These are phyloP conservation scores for Penicillium salamii DNA, from an alignment of 495 filamentous ascomycete genomes.

Conservation along the genomic window DNA sequence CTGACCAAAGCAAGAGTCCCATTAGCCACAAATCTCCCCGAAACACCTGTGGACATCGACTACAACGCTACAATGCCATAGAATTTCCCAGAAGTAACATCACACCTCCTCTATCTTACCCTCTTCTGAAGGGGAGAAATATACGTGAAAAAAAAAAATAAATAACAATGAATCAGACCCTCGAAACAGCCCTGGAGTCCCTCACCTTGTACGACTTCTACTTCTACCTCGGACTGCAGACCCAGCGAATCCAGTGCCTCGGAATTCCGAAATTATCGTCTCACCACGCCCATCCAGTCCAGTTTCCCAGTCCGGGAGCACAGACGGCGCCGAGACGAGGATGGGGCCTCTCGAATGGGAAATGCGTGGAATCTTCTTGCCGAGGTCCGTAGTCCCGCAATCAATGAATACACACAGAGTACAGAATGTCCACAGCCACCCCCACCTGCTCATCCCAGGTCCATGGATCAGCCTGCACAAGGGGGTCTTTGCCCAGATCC, in stretches of 20 bases:
- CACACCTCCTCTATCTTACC: not conserved
- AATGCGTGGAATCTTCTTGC: not conserved
- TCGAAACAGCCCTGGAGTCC: not conserved
- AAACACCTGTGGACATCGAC: not conserved
- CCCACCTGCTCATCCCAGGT: no score
- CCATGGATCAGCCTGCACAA: no score
- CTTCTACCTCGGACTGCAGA: slow-evolving; percentile 7
- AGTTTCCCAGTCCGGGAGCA: slow-evolving; percentile 1
- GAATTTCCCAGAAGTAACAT: not conserved
- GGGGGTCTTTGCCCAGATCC: no score
- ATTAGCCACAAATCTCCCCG: not conserved
- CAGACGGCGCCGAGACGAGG: not conserved
- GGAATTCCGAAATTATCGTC: slow-evolving; percentile 15
- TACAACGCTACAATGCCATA: not conserved
- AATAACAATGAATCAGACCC: not conserved
- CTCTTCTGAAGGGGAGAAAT: not conserved
- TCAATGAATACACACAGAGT: no score
- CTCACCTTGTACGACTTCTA: slow-evolving; percentile 9
- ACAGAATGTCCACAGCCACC: no score
- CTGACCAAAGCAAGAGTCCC: no score
- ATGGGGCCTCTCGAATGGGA: not conserved
- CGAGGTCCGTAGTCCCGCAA: no score
- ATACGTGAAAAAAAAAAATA: not conserved
- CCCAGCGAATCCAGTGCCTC: slow-evolving; percentile 13
- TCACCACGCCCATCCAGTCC: slow-evolving; percentile 8